These are phyloP conservation scores for Sclerotinia borealis DNA, from an alignment of 2,329 filamentous ascomycete species.

Conservation along the genomic window DNA sequence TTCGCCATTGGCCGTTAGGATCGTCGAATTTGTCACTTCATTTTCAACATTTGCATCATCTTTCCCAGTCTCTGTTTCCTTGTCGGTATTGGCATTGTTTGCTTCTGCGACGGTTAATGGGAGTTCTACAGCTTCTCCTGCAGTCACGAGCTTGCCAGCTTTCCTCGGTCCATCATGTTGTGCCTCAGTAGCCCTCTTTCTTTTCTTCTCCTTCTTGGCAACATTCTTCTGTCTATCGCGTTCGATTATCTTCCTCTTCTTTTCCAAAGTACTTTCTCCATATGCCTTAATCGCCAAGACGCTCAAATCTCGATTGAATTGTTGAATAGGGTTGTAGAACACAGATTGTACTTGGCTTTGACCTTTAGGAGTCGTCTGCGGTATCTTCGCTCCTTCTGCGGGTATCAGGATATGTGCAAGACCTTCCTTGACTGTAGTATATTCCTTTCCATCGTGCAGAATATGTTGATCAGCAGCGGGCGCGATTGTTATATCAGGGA, in stretches of 20 bases:
- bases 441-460: conserved; percentile 44
- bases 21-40: background rate
- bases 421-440: conserved; percentile 59
- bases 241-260: conserved; percentile 39
- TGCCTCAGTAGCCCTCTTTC: conserved; percentile 36
- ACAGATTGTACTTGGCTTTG: conserved; percentile 67
- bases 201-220: conserved; percentile 42
- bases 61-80: background rate
- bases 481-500: conserved; percentile 27
- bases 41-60: background rate
- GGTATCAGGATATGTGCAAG: conserved; percentile 62
- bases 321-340: conserved; percentile 98
- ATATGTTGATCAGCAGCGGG: conserved; percentile 30
- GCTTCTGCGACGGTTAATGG: background rate
- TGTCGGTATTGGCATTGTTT: background rate
- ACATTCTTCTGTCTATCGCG: conserved; percentile 33
- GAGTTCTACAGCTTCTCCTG: background rate
- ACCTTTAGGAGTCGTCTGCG: conserved; percentile 41
- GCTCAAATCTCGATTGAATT: conserved; percentile 95
- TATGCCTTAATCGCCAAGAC: conserved; percentile 89
- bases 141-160: conserved; percentile 29
- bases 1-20: background rate
- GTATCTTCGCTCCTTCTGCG: conserved; percentile 41
- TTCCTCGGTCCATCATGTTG: conserved; percentile 32
- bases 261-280: conserved; percentile 59